Evolutionary conservation across 2,329 filamentous ascomycete genomes (phyloP), one percentile per base, ranked within the genome.

Genomic region (Cyanodermella asteris): DNA sequence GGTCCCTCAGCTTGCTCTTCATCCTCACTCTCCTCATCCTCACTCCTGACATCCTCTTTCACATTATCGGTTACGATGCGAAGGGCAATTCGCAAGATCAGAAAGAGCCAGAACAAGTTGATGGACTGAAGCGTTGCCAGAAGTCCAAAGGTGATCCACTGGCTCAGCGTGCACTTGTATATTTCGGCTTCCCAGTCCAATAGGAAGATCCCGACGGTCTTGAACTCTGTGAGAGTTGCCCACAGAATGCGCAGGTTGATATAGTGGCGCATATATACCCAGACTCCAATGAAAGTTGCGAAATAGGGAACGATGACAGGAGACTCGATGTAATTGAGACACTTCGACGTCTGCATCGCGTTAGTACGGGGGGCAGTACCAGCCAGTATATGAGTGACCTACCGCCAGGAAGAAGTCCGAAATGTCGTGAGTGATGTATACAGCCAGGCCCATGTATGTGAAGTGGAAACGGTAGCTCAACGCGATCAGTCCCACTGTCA

Each of bases 391-490:
- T 17, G 23, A 17, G 18, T 18, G 16, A 32, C 72, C 51, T 64
- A 82, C 76, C 18, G 84, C 82, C 22, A 93, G 63, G 64, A 93
- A 93, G 53, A 93, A 91, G 48, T 93, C 82, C 31, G 72, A 81
- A 33, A 93, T 76, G 44, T 94, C 82, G 49, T 91, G 80, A 7
- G 82, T 91, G 33, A 87, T 80, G 50, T 91, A 94, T 17, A 94
- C 80, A 12, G 80, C 77, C 28, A 93, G 53, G 14, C 82, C 82
- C 46, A 94, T 90, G 51, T 91, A 84, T 12, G 81, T 90, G 49
- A 93, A 94, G 51, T 94, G 82, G 58, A 91, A 94, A 32, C 80
- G 70, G 53, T 93, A 94, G 55, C 76, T 87, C 42, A 84, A 55
- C 30, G 53, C 72, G 37, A 94, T 91, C 38, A 94, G 61, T 12